These are phyloP conservation scores for Candida vaughaniae DNA, from an alignment of 805 yeast species.

Conservation along the genomic window DNA sequence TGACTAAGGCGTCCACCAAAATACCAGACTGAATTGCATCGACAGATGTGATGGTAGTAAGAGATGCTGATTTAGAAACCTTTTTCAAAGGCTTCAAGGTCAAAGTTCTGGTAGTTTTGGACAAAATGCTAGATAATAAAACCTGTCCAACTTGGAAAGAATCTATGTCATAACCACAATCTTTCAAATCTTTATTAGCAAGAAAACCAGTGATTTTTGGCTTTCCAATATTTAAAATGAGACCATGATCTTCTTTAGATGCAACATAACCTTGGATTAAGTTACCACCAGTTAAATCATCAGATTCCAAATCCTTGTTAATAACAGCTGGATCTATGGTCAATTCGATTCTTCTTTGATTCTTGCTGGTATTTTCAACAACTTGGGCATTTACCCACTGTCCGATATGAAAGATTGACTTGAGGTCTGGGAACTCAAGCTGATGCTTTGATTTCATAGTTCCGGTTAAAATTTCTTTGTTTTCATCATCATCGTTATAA, in stretches of 20 bases:
- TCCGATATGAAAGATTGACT: conserved; percentile 60
- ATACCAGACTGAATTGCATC: conserved; percentile 88
- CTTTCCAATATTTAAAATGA: conserved; percentile 67
- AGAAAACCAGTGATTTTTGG: conserved; percentile 66
- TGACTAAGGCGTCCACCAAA: conserved; percentile 68
- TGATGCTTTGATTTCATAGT: conserved; percentile 16
- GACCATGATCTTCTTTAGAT: conserved; percentile 92
- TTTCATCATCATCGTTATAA: conserved; percentile 34
- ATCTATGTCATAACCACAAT: conserved; percentile 25
- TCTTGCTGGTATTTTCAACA: conserved; percentile 48
- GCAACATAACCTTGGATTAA: conserved; percentile 73
- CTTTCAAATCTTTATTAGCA: conserved; percentile 61
- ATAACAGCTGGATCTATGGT: conserved; percentile 73
- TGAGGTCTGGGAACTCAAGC: conserved; percentile 56
- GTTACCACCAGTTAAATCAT: conserved; percentile 63
- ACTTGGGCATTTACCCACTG: conserved; percentile 86
- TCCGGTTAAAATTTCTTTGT: conserved; percentile 20
- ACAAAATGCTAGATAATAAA: conserved; percentile 55
- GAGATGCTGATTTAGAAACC: conserved; percentile 44
- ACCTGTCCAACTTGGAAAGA: conserved; percentile 61
- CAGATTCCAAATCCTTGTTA: conserved; percentile 58
- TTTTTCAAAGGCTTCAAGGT: conserved; percentile 49
- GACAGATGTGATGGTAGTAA: conserved; percentile 62
- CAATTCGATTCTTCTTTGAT: conserved; percentile 59
- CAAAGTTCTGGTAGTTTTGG: conserved; percentile 51